Evolutionary conservation across 345 rosid genomes (phyloP).

Genomic region (Acer yangbiense): DNA sequence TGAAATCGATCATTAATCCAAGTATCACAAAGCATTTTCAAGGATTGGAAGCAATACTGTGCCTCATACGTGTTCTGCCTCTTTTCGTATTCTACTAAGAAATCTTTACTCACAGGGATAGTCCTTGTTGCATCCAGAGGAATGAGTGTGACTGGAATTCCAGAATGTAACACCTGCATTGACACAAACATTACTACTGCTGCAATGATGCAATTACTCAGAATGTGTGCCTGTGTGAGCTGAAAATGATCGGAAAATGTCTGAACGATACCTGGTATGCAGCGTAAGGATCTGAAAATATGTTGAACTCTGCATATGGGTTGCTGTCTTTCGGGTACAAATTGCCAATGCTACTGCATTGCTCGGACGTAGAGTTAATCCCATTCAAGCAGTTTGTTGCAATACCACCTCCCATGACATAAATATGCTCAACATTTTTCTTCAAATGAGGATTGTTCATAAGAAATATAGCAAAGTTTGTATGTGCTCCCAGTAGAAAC

Average conservation of each 20-base stretch:
- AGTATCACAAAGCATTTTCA: slow-evolving; percentile 71
- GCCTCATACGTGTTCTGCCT: slow-evolving; percentile 75
- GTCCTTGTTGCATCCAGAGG: slow-evolving; percentile 95
- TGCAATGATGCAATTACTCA: neutral
- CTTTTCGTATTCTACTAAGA: slow-evolving; percentile 58
- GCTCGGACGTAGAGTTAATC: neutral
- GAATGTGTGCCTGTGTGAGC: too few relatives aligned
- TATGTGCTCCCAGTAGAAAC: slow-evolving; percentile 24
- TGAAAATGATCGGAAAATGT: neutral
- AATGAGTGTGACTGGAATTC: slow-evolving; percentile 75
- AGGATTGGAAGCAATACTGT: slow-evolving; percentile 67
- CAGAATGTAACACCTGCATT: slow-evolving; percentile 80
- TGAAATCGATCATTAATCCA: slow-evolving; percentile 63
- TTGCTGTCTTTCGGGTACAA: slow-evolving; percentile 15
- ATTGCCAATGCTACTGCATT: slow-evolving; percentile 11
- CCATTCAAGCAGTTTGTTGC: slow-evolving; percentile 3
- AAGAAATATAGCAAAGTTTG: slow-evolving; percentile 28
- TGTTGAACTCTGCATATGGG: slow-evolving; percentile 33
- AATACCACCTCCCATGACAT: slow-evolving; percentile 30
- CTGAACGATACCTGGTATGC: slow-evolving; percentile 18
- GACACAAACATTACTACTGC: neutral
- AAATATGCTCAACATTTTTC: slow-evolving; percentile 32
- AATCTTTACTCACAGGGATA: slow-evolving; percentile 55
- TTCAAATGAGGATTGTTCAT: slow-evolving; percentile 33
- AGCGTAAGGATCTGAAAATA: slow-evolving; percentile 31